Base-by-base conservation (phyloP, 495 filamentous ascomycete genomes). In the Penicillium taxi region DNA sequence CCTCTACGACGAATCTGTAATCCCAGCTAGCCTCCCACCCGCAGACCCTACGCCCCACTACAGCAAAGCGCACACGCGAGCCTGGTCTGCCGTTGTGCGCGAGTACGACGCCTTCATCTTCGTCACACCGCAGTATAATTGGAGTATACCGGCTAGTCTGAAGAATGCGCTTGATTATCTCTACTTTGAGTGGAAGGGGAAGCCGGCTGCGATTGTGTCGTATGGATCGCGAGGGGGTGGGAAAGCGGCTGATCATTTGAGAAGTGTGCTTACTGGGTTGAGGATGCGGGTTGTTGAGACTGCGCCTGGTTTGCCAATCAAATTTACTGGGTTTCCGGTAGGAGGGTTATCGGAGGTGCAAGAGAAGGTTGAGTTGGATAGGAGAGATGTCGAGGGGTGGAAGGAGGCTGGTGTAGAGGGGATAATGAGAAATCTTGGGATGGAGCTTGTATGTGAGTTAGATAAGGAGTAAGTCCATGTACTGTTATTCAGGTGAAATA, bases 151-250 rank as follows among this genome's bases (percentile, higher is more conserved):
- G 0, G 75, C 73, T 0, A 68, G 62, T 19, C 42, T 75, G 27
- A 80, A 80, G 59, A 79, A 80, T 48, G 77, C 77, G 11, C 67
- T 81, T 30, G 76, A 81, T 48, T 79, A 77, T 47, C 62, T 81
- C 1, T 58, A 61, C 28, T 46, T 74, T 43, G 76, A 81, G 50
- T 80, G 76, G 76, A 64, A 53, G 35, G 72, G 69, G 18, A 80
- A 80, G 53, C 69, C 75, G 0, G 69, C 68, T 13, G 59, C 56
- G 36, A 64, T 79, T 41, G 65, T 80, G 9, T 70, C 58, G 35
- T 79, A 77, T 56, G 75, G 75, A 3, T 59, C 66, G 0, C 35
- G 60, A 29, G 72, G 73, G 12, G 74, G 74, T 23, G 52, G 50
- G 19, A 66, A 63, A 35, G 53, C 50, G 25, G 44, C 50, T n/a